Evolutionary conservation across 192 early-diverging fungal species (phyloP).

Genomic region (Paraglomus occultum): DNA sequence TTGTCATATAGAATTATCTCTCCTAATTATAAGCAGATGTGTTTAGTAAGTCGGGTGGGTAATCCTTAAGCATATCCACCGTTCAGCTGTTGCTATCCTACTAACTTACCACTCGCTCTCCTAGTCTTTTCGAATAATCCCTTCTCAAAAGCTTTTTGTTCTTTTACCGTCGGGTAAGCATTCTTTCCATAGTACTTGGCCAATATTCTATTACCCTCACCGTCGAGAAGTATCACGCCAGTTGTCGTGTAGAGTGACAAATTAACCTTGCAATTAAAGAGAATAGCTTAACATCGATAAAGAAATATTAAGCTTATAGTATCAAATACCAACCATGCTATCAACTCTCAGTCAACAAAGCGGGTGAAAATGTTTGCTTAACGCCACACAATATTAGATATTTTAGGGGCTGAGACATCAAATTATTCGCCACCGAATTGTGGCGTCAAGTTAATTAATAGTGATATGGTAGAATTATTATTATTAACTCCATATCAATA

Average conservation of each 20-base stretch:
- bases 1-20: constrained; percentile 95
- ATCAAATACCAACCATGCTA: too few species aligned
- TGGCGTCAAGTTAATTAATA: too few species aligned
- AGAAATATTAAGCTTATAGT: too few species aligned
- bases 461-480: too few species aligned
- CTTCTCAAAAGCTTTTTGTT: constrained; percentile 91
- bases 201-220: constrained; percentile 87
- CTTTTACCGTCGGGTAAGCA: constrained; percentile 66
- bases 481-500: too few species aligned
- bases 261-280: constrained; percentile 50
- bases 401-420: too few species aligned
- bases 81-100: background rate
- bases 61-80: background rate
- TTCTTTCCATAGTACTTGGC: constrained; percentile 85
- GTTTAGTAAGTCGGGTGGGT: too few species aligned
- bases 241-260: constrained; percentile 82
- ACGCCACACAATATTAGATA: too few species aligned
- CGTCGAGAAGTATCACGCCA: constrained; percentile 89
- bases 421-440: too few species aligned
- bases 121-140: constrained; percentile 90
- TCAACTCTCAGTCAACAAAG: too few species aligned
- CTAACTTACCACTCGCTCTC: constrained; percentile 62
- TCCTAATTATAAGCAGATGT: constrained; percentile 39
- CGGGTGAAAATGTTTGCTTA: too few species aligned
- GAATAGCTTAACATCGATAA: too few species aligned